Conservation (phyloP, 1,284 basidiomycete species). For the Cryptococcus sp. region DNA sequence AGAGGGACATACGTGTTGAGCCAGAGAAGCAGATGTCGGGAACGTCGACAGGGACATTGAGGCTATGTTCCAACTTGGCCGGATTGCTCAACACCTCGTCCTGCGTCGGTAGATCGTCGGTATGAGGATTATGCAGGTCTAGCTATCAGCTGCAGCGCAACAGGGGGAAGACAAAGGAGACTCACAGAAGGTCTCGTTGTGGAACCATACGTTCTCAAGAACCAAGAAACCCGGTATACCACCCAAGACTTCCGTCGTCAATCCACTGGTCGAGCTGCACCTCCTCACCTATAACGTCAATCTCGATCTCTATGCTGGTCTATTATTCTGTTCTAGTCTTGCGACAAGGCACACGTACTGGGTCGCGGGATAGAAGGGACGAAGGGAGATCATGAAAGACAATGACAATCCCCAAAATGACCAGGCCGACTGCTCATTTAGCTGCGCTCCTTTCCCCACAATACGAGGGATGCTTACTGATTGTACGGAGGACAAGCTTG, state of each 20-base stretch:
- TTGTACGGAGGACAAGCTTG: not conserved
- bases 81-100: not conserved
- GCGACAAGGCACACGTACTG: not conserved
- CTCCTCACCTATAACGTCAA: not conserved
- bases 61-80: not conserved
- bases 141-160: not conserved
- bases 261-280: not conserved
- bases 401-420: not conserved
- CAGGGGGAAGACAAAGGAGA: not conserved
- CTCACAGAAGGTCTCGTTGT: conserved; percentile 1
- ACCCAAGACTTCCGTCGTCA: not conserved
- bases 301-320: not conserved
- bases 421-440: not conserved
- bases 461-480: not conserved
- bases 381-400: not conserved
- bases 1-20: not conserved
- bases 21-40: conserved; percentile 1
- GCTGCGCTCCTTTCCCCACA: not conserved
- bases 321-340: too few species aligned
- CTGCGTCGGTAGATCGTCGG: not conserved
- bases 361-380: not conserved
- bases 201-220: conserved; percentile 2
- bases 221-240: conserved; percentile 1
- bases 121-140: not conserved
- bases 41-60: not conserved